These are phyloP conservation scores for Flagelloscypha sp. DNA, from an alignment of 768 basidiomycete genomes.

Conservation along the genomic window DNA sequence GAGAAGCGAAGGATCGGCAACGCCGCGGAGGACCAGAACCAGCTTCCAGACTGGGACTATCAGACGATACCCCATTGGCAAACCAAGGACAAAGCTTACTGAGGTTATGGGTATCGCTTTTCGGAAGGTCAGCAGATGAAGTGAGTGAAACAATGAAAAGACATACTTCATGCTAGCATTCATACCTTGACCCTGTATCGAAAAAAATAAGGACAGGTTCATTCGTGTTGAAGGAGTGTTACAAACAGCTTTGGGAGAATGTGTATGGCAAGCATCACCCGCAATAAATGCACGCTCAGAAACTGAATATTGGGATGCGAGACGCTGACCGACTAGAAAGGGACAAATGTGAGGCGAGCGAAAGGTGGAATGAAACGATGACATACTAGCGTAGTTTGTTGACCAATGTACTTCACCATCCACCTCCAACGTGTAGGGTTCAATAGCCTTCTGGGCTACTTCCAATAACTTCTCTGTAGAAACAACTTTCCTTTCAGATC, in stretches of 20 bases:
- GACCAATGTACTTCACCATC: slow-evolving; percentile 19
- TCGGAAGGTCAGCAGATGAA: background rate
- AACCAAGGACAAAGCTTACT: slow-evolving; percentile 6
- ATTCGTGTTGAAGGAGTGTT: background rate
- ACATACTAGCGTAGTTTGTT: slow-evolving; percentile 25
- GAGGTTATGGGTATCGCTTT: slow-evolving; percentile 29
- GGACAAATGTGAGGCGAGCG: background rate
- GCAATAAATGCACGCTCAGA: slow-evolving; percentile 29
- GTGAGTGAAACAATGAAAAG: background rate
- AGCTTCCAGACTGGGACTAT: slow-evolving; percentile 35
- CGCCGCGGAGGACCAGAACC: slow-evolving; percentile 34
- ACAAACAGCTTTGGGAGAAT: slow-evolving; percentile 14
- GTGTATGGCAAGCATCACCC: slow-evolving; percentile 27
- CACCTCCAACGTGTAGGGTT: slow-evolving; percentile 3
- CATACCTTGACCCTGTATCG: slow-evolving; percentile 18
- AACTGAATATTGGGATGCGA: slow-evolving; percentile 25
- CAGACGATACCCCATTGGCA: background rate
- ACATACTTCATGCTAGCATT: slow-evolving; percentile 27
- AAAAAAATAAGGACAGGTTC: background rate
- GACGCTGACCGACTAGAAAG: slow-evolving; percentile 26
- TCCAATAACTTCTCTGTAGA: slow-evolving; percentile 10
- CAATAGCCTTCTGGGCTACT: slow-evolving; percentile 2
- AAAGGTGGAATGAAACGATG: background rate
- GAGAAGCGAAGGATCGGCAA: slow-evolving; percentile 28
- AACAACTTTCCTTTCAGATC: slow-evolving; percentile 2